A percentile compares a stretch with the other conserved stretches of the same genome.
phyloP scores from a whole-genome alignment of 1,139 yeast genomes.

The Yamadazyma oceani region DNA sequence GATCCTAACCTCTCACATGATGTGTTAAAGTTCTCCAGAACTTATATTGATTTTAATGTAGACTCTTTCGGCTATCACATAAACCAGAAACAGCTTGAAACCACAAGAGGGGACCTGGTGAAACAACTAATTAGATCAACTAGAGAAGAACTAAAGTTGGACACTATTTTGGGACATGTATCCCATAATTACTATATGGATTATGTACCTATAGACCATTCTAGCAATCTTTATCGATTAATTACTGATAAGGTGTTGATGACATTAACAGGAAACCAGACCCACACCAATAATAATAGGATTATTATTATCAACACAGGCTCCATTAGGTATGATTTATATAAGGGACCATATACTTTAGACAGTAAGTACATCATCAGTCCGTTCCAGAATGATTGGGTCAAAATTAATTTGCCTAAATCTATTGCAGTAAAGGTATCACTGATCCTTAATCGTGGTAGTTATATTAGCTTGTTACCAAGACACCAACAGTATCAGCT shows the following conservation, averaged over 20 bases:
- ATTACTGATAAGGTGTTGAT: constrained; percentile 61
- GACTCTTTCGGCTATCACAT: constrained; percentile 70
- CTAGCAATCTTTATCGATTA: constrained; percentile 59
- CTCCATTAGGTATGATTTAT: constrained; percentile 82
- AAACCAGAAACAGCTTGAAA: constrained; percentile 32
- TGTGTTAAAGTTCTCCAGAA: constrained; percentile 43
- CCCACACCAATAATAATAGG: constrained; percentile 38
- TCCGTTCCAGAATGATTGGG: constrained; percentile 86
- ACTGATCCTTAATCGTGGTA: constrained; percentile 48
- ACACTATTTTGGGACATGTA: constrained; percentile 62
- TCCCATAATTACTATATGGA: constrained; percentile 64
- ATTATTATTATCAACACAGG: constrained; percentile 81
- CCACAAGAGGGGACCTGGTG: constrained; percentile 52
- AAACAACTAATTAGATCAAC: constrained; percentile 44
- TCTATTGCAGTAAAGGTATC: constrained; percentile 49
- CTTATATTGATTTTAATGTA: constrained; percentile 78
- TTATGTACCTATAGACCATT: constrained; percentile 65
- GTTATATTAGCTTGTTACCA: constrained; percentile 40
- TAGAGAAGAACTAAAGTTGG: constrained; percentile 54
- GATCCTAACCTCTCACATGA: constrained; percentile 12
- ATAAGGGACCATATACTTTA: constrained; percentile 78
- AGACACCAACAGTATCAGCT: constrained; percentile 31
- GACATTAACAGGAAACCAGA: constrained; percentile 31
- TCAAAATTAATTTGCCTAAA: constrained; percentile 53
- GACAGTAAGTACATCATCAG: constrained; percentile 84